A percentile compares a stretch with the other conserved stretches of the same genome.
Conservation (phyloP, 257 asterid species). For the Penstemon eatonii region DNA sequence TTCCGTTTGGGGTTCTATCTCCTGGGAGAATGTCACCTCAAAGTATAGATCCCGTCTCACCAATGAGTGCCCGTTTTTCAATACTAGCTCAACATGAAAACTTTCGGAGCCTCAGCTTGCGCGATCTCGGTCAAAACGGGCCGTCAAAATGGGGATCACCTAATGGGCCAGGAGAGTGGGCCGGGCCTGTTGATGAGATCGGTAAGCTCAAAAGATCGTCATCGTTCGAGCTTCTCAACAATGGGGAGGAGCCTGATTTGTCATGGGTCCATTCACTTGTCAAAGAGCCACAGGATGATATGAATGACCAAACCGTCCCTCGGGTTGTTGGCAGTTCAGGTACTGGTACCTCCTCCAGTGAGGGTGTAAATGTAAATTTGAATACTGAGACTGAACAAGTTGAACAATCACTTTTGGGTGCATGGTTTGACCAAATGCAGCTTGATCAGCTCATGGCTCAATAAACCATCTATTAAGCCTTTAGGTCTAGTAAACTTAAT, state of each 20-base stretch:
- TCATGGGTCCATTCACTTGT: slow-evolving; percentile 93
- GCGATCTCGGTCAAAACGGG: slow-evolving; percentile 60
- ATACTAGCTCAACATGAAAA: slow-evolving; percentile 59
- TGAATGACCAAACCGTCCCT: slow-evolving; percentile 40
- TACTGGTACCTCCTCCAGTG: slow-evolving; percentile 36
- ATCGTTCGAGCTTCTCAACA: slow-evolving; percentile 59
- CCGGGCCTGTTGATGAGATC: slow-evolving; percentile 36
- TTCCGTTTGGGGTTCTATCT: slow-evolving; percentile 52
- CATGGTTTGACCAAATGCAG: slow-evolving; percentile 74
- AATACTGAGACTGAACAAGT: slow-evolving; percentile 43
- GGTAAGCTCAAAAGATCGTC: slow-evolving; percentile 57
- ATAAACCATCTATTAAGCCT: slow-evolving; percentile 39
- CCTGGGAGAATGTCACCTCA: slow-evolving; percentile 76
- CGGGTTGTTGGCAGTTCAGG: slow-evolving; percentile 32
- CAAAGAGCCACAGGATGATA: slow-evolving; percentile 70
- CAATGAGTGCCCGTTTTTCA: slow-evolving; percentile 66
- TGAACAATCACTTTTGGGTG: slow-evolving; percentile 58
- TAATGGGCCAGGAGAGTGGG: slow-evolving; percentile 45
- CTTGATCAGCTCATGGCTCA: slow-evolving; percentile 71
- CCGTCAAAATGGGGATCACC: slow-evolving; percentile 15
- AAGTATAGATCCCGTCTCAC: slow-evolving; percentile 68
- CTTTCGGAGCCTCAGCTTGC: slow-evolving; percentile 74
- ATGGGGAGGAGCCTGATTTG: slow-evolving; percentile 76
- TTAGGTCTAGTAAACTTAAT: slow-evolving; percentile 27
- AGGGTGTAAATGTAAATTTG: slow-evolving; percentile 31